These are phyloP conservation scores for Stentor coeruleus DNA, from an alignment of 73 alveolate species.

Conservation along the genomic window DNA sequence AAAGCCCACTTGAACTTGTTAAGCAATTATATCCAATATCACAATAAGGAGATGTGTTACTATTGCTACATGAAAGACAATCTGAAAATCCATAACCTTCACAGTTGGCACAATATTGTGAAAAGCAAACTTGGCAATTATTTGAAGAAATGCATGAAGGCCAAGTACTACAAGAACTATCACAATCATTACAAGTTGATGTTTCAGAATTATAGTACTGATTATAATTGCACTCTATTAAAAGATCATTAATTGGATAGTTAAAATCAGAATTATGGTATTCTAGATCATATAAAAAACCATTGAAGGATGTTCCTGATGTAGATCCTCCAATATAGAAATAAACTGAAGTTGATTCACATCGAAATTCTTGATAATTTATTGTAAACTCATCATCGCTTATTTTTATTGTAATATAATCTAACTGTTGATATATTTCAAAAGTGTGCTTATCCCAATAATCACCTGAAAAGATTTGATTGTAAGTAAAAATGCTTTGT, in stretches of 20 bases:
- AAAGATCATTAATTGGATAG: background rate
- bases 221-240: background rate
- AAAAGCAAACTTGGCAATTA: background rate
- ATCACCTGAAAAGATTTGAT: too few species aligned
- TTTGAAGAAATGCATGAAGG: background rate
- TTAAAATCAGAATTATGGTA: too few species aligned
- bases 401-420: too few species aligned
- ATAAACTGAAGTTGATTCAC: too few species aligned
- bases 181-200: background rate
- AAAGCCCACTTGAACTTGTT: background rate
- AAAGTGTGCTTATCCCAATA: too few species aligned
- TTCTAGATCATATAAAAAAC: too few species aligned
- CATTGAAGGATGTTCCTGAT: too few species aligned
- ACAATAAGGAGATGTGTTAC: background rate
- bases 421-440: too few species aligned
- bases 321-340: too few species aligned
- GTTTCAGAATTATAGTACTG: background rate
- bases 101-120: background rate
- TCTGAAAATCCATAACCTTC: background rate
- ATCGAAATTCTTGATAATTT: too few species aligned
- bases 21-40: background rate
- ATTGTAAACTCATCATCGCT: too few species aligned
- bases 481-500: too few species aligned
- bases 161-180: background rate
- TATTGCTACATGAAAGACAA: background rate